A percentile compares a stretch with the other conserved stretches of the same genome.
phyloP scores from a whole-genome alignment of 2,329 filamentous ascomycete species.

The Helminthosporium solani region DNA sequence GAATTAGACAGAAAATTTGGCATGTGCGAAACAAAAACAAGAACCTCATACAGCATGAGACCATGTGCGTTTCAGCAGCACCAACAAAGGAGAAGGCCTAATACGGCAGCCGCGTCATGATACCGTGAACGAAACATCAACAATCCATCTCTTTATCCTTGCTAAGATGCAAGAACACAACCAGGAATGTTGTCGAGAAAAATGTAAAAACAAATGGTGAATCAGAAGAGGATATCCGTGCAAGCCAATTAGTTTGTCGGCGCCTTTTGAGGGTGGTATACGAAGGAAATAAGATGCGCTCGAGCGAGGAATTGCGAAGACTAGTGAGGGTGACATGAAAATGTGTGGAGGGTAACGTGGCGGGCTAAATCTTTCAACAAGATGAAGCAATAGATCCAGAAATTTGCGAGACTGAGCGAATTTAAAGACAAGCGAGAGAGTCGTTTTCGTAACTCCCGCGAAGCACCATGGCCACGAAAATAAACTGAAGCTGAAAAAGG shows the following conservation, averaged over 20 bases:
- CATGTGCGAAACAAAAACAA: constrained; percentile 4
- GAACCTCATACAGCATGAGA: constrained; percentile 11
- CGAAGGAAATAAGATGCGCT: constrained; percentile 19
- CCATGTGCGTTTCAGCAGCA: constrained; percentile 11
- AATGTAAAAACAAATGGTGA: constrained; percentile 3
- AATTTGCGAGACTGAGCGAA: constrained; percentile 13
- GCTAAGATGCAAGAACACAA: constrained; percentile 2
- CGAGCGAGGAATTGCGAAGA: constrained; percentile 15
- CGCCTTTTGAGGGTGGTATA: constrained; percentile 19
- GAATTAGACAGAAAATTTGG: constrained; percentile 7
- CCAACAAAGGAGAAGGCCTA: constrained; percentile 6
- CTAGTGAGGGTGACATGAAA: constrained; percentile 12
- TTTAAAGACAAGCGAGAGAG: constrained; percentile 25
- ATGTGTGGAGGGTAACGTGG: constrained; percentile 10
- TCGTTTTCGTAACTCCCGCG: constrained; percentile 23
- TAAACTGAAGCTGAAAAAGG: constrained; percentile 12
- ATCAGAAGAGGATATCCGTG: constrained; percentile 13
- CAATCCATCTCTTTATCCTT: constrained; percentile 9
- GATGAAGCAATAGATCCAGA: constrained; percentile 5
- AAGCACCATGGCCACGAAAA: constrained; percentile 20
- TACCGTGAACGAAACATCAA: constrained; percentile 9
- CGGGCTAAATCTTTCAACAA: constrained; percentile 11
- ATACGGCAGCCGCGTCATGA: constrained; percentile 9
- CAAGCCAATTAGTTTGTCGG: constrained; percentile 24
- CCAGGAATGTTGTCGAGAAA: constrained; percentile 4